A percentile compares a stretch with the other conserved stretches of the same genome.
Evolutionary conservation across 78 protist genomes (phyloP).

Genomic region (Dictyostelium brefeldianum): DNA sequence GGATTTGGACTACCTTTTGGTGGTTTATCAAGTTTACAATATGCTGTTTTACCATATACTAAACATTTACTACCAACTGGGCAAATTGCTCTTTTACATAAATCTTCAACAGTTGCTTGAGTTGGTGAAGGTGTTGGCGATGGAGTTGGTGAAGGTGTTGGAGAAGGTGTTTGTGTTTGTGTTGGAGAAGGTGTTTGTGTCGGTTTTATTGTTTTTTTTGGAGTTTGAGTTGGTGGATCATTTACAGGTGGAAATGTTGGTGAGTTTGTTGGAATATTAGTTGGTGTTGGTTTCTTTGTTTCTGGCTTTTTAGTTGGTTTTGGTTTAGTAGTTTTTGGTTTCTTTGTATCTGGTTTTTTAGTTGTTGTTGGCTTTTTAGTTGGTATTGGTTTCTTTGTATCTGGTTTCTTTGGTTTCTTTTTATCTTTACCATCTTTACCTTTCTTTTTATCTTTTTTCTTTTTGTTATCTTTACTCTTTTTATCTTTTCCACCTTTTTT

Average conservation of each 20-base stretch:
- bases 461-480: background rate
- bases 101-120: background rate
- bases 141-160: background rate
- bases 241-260: background rate
- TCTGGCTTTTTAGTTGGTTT: background rate
- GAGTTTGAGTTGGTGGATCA: background rate
- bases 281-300: background rate
- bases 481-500: background rate
- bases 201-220: background rate
- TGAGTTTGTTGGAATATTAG: background rate
- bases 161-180: no score
- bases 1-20: background rate
- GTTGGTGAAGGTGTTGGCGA: background rate
- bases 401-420: background rate
- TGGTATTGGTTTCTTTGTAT: background rate
- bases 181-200: no score
- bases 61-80: slow-evolving; percentile 3
- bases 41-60: background rate
- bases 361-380: background rate
- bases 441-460: background rate
- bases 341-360: background rate
- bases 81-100: background rate
- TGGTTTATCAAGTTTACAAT: slow-evolving; percentile 1
- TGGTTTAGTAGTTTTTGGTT: background rate
- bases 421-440: no score